Base-by-base conservation (phyloP, 768 basidiomycete genomes). In the Inosperma sp. region DNA sequence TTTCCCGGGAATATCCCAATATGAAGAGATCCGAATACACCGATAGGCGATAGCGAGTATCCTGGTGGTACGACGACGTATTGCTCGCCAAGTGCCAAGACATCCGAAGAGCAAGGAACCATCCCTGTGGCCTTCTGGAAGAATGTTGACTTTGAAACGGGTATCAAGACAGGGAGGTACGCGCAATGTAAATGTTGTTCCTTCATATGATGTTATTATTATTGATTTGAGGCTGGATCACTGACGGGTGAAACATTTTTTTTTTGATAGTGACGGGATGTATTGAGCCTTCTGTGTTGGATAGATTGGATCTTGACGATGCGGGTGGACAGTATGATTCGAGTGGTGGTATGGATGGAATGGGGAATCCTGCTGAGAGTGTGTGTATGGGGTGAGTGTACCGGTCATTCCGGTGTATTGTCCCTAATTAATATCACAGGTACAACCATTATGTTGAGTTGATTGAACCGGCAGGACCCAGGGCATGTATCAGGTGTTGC, bases 381-480 rank as follows among this genome's bases (percentile, higher is more conserved):
- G 68, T 71, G 6, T 82, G 80, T 54, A 56, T 72, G 13, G 80
- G 78, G 74, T 79, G 42, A 41, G 70, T 65, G 12, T 17, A 42
- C 23, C 12, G 19, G 33, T n/a, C 14, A 4, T 48, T 34, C 19
- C 2, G 27, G n/a, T 13, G 17, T 29, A 27, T 7, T 41, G 22
- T 23, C 19, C 29, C n/a, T 14, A 45, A 14, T 14, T n/a, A 21
- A 33, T 35, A 12, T 35, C 13, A 22, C 35, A 68, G 67, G 19
- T 82, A 79, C 61, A 80, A 80, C 30, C 78, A 81, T 61, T 82
- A 81, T 56, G 77, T 81, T 17, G 81, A 82, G 55, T 63, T 81
- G 14, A 69, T 81, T 22, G 81, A 82, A 59, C 81, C 80, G 9
- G 66, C 65, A 17, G 78, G 66, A 5, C 62, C 60, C 3, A 70